Conservation (phyloP, 768 basidiomycete genomes). For the Termitomyces sp. region DNA sequence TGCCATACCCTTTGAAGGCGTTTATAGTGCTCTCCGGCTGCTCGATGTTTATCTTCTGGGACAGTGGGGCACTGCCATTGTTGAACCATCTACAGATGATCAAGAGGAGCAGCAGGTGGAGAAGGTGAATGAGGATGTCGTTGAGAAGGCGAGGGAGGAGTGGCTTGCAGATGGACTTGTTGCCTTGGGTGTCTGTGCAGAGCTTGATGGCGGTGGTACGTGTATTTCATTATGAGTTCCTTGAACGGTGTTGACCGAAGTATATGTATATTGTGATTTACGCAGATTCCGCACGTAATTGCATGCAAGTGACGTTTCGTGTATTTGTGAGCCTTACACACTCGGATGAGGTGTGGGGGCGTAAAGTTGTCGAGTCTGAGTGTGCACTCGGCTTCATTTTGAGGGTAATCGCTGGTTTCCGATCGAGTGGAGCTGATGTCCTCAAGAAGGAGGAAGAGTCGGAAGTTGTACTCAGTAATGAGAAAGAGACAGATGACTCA, state of each 20-base stretch:
- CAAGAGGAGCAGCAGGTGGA: constrained; percentile 1
- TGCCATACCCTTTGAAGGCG: constrained; percentile 34
- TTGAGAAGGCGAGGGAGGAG: constrained; percentile 36
- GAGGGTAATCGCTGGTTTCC: constrained; percentile 33
- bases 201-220: constrained; percentile 26
- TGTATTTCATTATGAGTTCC: background rate
- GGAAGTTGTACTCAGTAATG: background rate
- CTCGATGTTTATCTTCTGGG: constrained; percentile 63
- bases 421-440: constrained; percentile 2
- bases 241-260: too few species aligned
- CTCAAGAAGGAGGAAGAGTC: constrained; percentile 9
- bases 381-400: constrained; percentile 44
- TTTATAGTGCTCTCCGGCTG: constrained; percentile 54
- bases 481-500: constrained; percentile 8
- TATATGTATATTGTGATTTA: too few species aligned
- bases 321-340: constrained; percentile 74
- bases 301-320: constrained; percentile 56
- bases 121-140: constrained; percentile 6
- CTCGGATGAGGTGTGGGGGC: constrained; percentile 53
- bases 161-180: constrained; percentile 48
- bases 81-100: constrained; percentile 9
- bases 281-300: constrained; percentile 29
- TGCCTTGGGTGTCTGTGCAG: constrained; percentile 47
- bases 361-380: constrained; percentile 43
- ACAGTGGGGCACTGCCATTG: constrained; percentile 37